phyloP scores from a whole-genome alignment of 2,329 filamentous ascomycete genomes.

The Exophiala lecanii-corni region DNA sequence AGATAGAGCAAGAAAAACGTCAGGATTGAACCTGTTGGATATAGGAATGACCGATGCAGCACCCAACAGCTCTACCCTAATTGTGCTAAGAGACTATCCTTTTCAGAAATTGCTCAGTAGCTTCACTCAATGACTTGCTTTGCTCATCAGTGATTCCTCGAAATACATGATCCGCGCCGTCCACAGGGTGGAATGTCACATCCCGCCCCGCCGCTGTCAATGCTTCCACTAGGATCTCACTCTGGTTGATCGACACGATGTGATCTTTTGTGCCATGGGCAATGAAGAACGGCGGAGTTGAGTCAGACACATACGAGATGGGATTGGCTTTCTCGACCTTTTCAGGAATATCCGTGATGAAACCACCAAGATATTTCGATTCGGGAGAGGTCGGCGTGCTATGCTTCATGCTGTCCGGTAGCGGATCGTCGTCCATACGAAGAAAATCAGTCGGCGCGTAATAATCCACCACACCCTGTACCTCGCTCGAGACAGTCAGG shows the following conservation, averaged over 20 bases:
- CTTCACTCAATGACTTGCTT: no score
- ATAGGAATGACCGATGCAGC: no score
- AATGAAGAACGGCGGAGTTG: slow-evolving; percentile 10
- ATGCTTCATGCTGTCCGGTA: slow-evolving; percentile 4
- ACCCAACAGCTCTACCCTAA: no score
- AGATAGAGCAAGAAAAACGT: no score
- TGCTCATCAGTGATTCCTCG: no score
- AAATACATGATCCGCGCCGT: no score
- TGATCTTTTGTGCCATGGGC: slow-evolving; percentile 12
- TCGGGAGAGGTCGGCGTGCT: slow-evolving; percentile 7
- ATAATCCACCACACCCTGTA: slow-evolving; percentile 10
- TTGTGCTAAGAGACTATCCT: no score
- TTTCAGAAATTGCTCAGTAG: no score
- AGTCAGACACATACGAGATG: slow-evolving; percentile 6
- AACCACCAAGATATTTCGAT: slow-evolving; percentile 6
- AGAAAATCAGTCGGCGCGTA: slow-evolving; percentile 10
- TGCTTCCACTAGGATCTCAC: slow-evolving; percentile 3
- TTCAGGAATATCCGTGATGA: slow-evolving; percentile 5
- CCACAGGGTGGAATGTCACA: no score
- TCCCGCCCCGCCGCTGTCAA: no score
- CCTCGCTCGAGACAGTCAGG: slow-evolving; percentile 7
- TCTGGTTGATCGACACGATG: slow-evolving; percentile 5
- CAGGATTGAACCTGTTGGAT: no score
- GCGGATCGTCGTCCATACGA: slow-evolving; percentile 9
- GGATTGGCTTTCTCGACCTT: slow-evolving; percentile 12